Percentiles rank a stretch among this genome's conserved stretches.
phyloP scores from a whole-genome alignment of 106 monocot species.

The Acorus gramineus region DNA sequence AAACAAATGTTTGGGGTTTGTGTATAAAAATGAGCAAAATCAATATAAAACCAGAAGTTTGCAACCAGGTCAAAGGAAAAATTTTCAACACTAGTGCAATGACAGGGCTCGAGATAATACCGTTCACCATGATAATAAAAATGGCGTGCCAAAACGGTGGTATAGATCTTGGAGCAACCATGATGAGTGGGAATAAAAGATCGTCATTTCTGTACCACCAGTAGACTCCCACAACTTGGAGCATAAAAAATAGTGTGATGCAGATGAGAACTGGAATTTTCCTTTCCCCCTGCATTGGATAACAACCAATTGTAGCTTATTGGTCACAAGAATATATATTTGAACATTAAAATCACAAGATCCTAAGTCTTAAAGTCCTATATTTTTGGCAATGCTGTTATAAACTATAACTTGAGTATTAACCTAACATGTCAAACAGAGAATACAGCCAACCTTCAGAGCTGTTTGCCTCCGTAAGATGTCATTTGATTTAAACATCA shows the following conservation, averaged over 20 bases:
- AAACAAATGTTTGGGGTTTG: too few relatives aligned
- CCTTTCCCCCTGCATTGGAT: conserved; percentile 63
- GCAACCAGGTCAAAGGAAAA: too few relatives aligned
- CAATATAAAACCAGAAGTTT: too few relatives aligned
- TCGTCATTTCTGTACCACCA: conserved; percentile 88
- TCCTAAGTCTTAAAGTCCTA: too few relatives aligned
- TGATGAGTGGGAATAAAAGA: conserved; percentile 45
- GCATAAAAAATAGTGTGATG: conserved; percentile 43
- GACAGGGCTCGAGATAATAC: conserved; percentile 16
- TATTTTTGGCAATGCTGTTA: too few relatives aligned
- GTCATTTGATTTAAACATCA: conserved; percentile 97
- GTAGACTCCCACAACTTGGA: conserved; percentile 72
- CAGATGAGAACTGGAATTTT: conserved; percentile 60
- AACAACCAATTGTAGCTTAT: neutral
- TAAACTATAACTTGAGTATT: neutral
- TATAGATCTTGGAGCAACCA: conserved; percentile 79
- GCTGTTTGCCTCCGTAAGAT: conserved; percentile 87
- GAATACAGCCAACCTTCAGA: conserved; percentile 49
- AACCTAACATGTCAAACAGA: neutral
- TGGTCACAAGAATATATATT: too few relatives aligned
- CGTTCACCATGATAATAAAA: conserved; percentile 83
- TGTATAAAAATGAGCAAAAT: too few relatives aligned
- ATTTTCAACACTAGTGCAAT: too few relatives aligned
- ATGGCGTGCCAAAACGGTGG: conserved; percentile 96
- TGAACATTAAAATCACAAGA: too few relatives aligned